Conservation (phyloP, 2,329 filamentous ascomycete species). For the Claviceps fusiformis region DNA sequence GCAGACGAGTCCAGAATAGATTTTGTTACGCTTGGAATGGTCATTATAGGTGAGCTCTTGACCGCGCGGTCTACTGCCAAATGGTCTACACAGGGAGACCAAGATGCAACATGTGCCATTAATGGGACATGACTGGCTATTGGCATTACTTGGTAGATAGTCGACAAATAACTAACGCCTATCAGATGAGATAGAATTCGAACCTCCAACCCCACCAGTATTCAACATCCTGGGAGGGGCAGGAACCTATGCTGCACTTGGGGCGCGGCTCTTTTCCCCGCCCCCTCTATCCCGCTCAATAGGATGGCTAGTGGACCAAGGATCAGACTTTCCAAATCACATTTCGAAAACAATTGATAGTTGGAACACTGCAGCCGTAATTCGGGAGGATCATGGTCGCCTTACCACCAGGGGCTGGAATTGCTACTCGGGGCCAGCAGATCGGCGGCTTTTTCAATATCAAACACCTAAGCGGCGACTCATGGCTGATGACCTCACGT, state of each 20-base stretch:
- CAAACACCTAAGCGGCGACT: constrained; percentile 75
- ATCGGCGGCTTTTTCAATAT: constrained; percentile 71
- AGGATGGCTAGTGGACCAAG: constrained; percentile 84
- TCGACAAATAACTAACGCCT: not conserved
- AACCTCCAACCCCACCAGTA: constrained; percentile 52
- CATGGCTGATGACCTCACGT: constrained; percentile 55
- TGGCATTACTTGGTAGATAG: not conserved
- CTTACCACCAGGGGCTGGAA: constrained; percentile 90
- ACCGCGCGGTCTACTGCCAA: not conserved
- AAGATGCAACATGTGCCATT: not conserved
- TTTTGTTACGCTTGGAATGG: constrained; percentile 60
- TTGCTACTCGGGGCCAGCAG: constrained; percentile 59
- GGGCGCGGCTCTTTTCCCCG: constrained; percentile 77
- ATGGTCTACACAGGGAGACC: not conserved
- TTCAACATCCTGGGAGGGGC: constrained; percentile 77
- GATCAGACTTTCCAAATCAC: constrained; percentile 66
- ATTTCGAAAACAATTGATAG: constrained; percentile 50
- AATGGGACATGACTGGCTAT: not conserved
- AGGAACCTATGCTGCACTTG: constrained; percentile 74
- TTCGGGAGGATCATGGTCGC: constrained; percentile 51
- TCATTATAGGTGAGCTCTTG: constrained; percentile 51
- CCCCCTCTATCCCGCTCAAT: constrained; percentile 50
- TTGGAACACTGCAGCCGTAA: constrained; percentile 63
- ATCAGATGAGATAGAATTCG: constrained; percentile 82
- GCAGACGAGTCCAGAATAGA: constrained; percentile 27